Evolutionary conservation across 345 rosid species (phyloP).

Genomic region (Linum usitatissimum): DNA sequence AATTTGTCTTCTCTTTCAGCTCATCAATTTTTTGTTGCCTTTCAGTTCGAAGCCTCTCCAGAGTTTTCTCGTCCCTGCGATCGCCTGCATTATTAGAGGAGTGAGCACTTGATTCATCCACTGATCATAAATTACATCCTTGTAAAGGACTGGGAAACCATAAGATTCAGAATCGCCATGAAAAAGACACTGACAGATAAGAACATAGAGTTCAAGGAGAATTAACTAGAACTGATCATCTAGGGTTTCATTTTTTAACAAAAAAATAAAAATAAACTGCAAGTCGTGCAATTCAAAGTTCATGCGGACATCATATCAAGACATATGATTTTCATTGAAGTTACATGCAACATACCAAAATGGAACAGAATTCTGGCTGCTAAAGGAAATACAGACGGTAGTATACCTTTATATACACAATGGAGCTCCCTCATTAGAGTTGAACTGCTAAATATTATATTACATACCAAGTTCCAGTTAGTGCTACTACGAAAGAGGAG

Average conservation of each 20-base stretch:
- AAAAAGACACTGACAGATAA: not conserved
- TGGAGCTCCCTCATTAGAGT: not conserved
- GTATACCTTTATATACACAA: not conserved
- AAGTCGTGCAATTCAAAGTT: not conserved
- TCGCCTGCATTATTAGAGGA: slow-evolving; percentile 39
- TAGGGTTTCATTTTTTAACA: not conserved
- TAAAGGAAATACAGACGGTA: not conserved
- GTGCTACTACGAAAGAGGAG: not conserved
- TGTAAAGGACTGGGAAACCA: not conserved
- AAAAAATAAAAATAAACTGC: not conserved
- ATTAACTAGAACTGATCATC: not conserved
- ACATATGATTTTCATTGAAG: not conserved
- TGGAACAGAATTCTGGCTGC: not conserved
- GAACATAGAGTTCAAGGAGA: not conserved
- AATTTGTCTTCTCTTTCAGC: slow-evolving; percentile 90
- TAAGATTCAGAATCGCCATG: not conserved
- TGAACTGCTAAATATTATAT: not conserved
- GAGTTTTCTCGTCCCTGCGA: slow-evolving; percentile 65
- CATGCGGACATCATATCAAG: not conserved
- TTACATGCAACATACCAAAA: not conserved
- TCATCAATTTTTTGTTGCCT: slow-evolving; percentile 84
- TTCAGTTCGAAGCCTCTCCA: slow-evolving; percentile 79
- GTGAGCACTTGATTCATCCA: not conserved
- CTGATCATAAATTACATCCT: not conserved
- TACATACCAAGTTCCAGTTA: too few relatives aligned